These are phyloP conservation scores for Aspergillus taichungensis DNA, from an alignment of 495 filamentous ascomycete species.

Conservation along the genomic window DNA sequence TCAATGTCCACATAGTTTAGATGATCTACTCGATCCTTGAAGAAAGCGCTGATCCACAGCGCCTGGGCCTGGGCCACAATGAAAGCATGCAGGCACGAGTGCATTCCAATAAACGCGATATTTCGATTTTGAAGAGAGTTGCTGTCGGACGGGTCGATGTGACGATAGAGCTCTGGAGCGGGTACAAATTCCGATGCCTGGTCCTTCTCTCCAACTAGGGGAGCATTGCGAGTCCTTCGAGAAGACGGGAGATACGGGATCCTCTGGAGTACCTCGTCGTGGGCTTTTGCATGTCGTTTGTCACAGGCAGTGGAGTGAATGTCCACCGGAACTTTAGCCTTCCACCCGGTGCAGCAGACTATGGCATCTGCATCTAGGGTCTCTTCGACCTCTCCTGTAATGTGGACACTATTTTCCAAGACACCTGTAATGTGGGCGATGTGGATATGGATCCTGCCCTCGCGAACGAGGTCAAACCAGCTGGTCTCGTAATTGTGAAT, in stretches of 20 bases:
- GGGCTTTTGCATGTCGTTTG: no score
- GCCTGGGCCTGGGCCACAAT: slow-evolving; percentile 49
- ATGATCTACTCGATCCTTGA: slow-evolving; percentile 25
- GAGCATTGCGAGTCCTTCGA: no score
- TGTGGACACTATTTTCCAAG: slow-evolving; percentile 27
- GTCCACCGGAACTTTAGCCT: slow-evolving; percentile 13
- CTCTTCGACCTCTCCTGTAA: slow-evolving; percentile 33
- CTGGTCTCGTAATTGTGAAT: slow-evolving; percentile 53
- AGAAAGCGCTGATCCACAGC: slow-evolving; percentile 53
- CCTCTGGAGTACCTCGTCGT: no score
- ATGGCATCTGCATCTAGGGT: slow-evolving; percentile 49
- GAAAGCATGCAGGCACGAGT: slow-evolving; percentile 42
- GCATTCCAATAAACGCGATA: slow-evolving; percentile 48
- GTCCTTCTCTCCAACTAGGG: not conserved
- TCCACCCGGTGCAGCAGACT: slow-evolving; percentile 50
- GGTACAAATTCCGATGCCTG: not conserved
- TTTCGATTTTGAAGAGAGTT: slow-evolving; percentile 40
- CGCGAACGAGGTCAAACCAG: slow-evolving; percentile 44
- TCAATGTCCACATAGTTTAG: not conserved
- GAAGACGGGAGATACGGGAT: no score
- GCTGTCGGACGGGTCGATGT: slow-evolving; percentile 44
- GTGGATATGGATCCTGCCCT: slow-evolving; percentile 46
- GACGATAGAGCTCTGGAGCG: slow-evolving; percentile 30
- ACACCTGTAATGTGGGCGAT: slow-evolving; percentile 46
- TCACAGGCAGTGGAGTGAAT: no score